Percentiles rank a stretch among this genome's conserved stretches.
phyloP scores from a whole-genome alignment of 2,329 filamentous ascomycete genomes.

The Cytospora paraplurivora region DNA sequence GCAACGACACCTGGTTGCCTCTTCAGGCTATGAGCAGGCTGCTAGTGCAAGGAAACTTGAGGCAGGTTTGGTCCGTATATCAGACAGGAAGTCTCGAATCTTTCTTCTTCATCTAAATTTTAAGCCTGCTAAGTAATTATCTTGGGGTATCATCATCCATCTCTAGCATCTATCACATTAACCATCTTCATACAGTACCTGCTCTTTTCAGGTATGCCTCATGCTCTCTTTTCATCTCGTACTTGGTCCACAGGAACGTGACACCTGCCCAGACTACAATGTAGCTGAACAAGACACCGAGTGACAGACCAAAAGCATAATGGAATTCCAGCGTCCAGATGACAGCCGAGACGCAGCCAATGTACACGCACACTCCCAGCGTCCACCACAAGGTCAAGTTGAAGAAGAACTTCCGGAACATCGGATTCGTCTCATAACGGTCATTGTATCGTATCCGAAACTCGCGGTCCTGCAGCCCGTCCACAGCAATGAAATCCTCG shows the following conservation, averaged over 20 bases:
- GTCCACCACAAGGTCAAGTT: conserved; percentile 29
- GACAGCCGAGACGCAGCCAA: conserved; percentile 26
- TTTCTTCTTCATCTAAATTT: not conserved
- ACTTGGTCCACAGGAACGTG: conserved; percentile 22
- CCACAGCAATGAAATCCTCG: conserved; percentile 28
- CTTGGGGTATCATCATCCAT: not conserved
- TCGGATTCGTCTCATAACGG: conserved; percentile 22
- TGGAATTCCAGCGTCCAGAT: conserved; percentile 27
- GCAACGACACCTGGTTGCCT: too few species aligned
- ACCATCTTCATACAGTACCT: not conserved
- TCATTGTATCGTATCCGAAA: conserved; percentile 25
- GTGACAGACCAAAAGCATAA: conserved; percentile 25
- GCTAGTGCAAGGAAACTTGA: too few species aligned
- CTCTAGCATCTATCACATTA: not conserved
- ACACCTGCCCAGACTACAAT: conserved; percentile 24
- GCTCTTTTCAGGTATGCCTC: not conserved
- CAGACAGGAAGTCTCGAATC: not conserved
- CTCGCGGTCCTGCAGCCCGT: conserved; percentile 27
- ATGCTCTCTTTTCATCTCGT: conserved; percentile 24
- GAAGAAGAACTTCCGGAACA: conserved; percentile 27
- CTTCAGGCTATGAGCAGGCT: too few species aligned
- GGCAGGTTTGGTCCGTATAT: too few species aligned
- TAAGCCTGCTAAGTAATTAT: not conserved
- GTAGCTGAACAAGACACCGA: conserved; percentile 26
- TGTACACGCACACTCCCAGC: conserved; percentile 26